phyloP scores from a whole-genome alignment of 1,139 yeast genomes.

The Yamadazyma blattariae region DNA sequence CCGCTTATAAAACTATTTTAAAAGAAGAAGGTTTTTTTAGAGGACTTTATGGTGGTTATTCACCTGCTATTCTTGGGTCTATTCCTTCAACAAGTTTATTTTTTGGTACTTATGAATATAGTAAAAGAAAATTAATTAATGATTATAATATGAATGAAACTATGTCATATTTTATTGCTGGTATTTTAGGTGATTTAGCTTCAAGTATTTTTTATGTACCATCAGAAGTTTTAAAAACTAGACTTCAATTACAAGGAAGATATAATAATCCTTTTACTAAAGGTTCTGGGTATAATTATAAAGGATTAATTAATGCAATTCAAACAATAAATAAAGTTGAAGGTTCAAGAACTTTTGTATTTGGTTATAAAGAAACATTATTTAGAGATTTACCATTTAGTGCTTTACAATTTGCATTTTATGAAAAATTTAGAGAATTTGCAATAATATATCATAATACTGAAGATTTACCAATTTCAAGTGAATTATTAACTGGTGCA shows the following conservation, averaged over 20 bases:
- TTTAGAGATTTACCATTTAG: constrained; percentile 92
- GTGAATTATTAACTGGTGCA: constrained; percentile 85
- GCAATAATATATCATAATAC: constrained; percentile 48
- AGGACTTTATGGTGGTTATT: constrained; percentile 90
- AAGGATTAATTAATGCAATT: constrained; percentile 67
- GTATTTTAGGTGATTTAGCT: constrained; percentile 87
- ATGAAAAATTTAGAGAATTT: constrained; percentile 73
- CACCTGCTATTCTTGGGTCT: constrained; percentile 88
- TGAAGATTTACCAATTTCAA: constrained; percentile 51
- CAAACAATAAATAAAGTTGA: constrained; percentile 61
- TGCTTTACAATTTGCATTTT: constrained; percentile 93
- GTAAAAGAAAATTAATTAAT: constrained; percentile 69
- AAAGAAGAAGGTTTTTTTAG: constrained; percentile 79
- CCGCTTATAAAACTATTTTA: constrained; percentile 72
- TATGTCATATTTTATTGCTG: constrained; percentile 75
- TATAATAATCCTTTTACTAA: constrained; percentile 74
- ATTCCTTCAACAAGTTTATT: constrained; percentile 92
- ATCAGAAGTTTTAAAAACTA: constrained; percentile 89
- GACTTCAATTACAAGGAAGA: constrained; percentile 88
- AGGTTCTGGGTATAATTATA: constrained; percentile 82
- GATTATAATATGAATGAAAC: constrained; percentile 75
- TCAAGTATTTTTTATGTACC: constrained; percentile 96
- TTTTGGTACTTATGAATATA: constrained; percentile 82
- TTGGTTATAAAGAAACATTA: constrained; percentile 91
- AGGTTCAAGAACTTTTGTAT: constrained; percentile 74